These are phyloP conservation scores for Malassezia obtusa DNA, from an alignment of 1,284 basidiomycete genomes.

Conservation along the genomic window DNA sequence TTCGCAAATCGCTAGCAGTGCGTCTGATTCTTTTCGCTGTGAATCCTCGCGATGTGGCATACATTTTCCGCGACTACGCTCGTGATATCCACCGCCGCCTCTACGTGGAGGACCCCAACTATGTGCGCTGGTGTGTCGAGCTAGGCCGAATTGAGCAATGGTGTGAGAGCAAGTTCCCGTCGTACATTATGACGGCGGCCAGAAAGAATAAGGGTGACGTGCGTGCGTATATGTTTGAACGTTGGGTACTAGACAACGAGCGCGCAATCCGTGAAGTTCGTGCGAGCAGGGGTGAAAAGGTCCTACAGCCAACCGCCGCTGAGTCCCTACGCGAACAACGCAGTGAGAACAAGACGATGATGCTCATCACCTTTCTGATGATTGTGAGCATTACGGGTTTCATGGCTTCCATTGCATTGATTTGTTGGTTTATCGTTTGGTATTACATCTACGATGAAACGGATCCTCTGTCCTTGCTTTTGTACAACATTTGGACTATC, in stretches of 20 bases:
- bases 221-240: conserved; percentile 21
- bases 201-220: conserved; percentile 21
- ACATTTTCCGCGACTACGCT: conserved; percentile 74
- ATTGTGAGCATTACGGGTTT: conserved; percentile 21
- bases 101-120: conserved; percentile 72
- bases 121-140: conserved; percentile 48
- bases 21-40: conserved; percentile 81
- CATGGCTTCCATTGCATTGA: conserved; percentile 25
- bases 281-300: conserved; percentile 5
- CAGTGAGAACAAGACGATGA: conserved; percentile 19
- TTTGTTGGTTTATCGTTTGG: conserved; percentile 32
- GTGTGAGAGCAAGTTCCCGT: conserved; percentile 43
- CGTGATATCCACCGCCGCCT: conserved; percentile 74
- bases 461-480: conserved; percentile 22
- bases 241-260: conserved; percentile 21
- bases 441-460: conserved; percentile 26
- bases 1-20: conserved; percentile 73
- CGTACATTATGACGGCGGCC: conserved; percentile 22
- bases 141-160: conserved; percentile 40
- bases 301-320: not conserved
- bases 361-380: conserved; percentile 29
- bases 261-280: conserved; percentile 1
- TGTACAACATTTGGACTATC: not conserved
- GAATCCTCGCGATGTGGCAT: conserved; percentile 82
- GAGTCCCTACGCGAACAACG: not conserved